Evolutionary conservation across 2,329 filamentous ascomycete species (phyloP).

Genomic region (Didymella sp.): DNA sequence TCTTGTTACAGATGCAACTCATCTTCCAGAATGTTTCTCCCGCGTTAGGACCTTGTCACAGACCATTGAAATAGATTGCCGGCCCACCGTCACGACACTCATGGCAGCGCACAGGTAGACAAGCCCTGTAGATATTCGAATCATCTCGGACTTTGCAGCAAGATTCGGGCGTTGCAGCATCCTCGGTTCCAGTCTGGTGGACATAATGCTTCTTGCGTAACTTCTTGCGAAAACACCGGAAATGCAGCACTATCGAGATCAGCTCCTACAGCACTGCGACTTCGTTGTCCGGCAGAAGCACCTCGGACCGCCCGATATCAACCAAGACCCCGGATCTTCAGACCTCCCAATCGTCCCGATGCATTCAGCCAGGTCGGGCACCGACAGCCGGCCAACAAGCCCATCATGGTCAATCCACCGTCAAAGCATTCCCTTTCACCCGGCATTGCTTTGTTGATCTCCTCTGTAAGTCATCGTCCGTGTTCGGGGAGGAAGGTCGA

Average conservation of each 20-base stretch:
- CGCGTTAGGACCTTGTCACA: conserved; percentile 31
- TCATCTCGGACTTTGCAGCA: conserved; percentile 11
- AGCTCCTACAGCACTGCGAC: neutral
- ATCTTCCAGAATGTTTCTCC: conserved; percentile 46
- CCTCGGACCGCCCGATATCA: conserved; percentile 8
- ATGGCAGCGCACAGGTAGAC: conserved; percentile 17
- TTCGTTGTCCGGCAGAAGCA: conserved; percentile 1
- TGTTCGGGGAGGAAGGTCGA: conserved; percentile 16
- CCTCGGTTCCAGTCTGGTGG: conserved; percentile 6
- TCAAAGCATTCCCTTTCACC: conserved; percentile 2
- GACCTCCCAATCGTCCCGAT: conserved; percentile 2
- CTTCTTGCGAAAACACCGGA: conserved; percentile 1
- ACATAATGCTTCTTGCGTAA: conserved; percentile 3
- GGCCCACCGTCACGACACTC: conserved; percentile 33
- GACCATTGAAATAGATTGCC: conserved; percentile 42
- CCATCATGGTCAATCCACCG: conserved; percentile 6
- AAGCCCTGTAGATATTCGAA: conserved; percentile 12
- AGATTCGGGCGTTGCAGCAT: conserved; percentile 6
- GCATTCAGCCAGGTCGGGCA: conserved; percentile 24
- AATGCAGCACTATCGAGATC: conserved; percentile 2
- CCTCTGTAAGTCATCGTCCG: conserved; percentile 27
- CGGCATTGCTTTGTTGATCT: conserved; percentile 7
- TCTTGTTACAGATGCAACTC: conserved; percentile 26
- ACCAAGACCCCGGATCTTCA: conserved; percentile 13
- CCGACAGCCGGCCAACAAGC: conserved; percentile 16